Conservation (phyloP, 805 yeast genomes). For the Limtongia smithiae region DNA sequence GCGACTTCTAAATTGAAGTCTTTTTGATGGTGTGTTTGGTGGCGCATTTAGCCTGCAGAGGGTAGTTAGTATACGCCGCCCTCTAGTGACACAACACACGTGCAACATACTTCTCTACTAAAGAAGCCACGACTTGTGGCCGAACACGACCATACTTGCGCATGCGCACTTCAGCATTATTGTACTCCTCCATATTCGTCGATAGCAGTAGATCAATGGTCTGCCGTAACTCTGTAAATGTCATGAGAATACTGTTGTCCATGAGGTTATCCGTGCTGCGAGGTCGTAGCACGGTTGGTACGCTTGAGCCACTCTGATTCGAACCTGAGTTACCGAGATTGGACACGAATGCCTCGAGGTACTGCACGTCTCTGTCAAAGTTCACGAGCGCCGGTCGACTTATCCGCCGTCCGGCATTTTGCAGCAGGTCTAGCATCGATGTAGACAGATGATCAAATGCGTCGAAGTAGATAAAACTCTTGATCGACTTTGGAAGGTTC, state of each 20-base stretch:
- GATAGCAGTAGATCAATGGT: conserved; percentile 63
- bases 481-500: conserved; percentile 71
- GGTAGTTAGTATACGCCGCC: too few species aligned
- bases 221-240: conserved; percentile 77
- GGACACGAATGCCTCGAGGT: conserved; percentile 55
- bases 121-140: conserved; percentile 62
- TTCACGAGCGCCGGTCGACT: conserved; percentile 63
- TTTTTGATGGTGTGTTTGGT: too few species aligned
- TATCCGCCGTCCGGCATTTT: conserved; percentile 50
- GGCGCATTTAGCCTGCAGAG: too few species aligned
- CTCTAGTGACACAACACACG: too few species aligned
- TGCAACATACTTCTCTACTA: conserved; percentile 51
- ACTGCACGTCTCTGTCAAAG: conserved; percentile 75
- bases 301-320: neutral
- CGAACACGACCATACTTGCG: conserved; percentile 70
- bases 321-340: conserved; percentile 30
- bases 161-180: conserved; percentile 51
- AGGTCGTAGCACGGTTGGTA: neutral
- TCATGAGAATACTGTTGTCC: conserved; percentile 51
- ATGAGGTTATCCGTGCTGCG: conserved; percentile 18
- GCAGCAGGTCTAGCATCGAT: conserved; percentile 59
- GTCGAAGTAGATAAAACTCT: conserved; percentile 75
- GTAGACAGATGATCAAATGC: conserved; percentile 82
- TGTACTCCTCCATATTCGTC: conserved; percentile 63
- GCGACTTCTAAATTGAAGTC: too few species aligned